phyloP scores from a whole-genome alignment of 139 green algal species.

The Tetraselmis chui region DNA sequence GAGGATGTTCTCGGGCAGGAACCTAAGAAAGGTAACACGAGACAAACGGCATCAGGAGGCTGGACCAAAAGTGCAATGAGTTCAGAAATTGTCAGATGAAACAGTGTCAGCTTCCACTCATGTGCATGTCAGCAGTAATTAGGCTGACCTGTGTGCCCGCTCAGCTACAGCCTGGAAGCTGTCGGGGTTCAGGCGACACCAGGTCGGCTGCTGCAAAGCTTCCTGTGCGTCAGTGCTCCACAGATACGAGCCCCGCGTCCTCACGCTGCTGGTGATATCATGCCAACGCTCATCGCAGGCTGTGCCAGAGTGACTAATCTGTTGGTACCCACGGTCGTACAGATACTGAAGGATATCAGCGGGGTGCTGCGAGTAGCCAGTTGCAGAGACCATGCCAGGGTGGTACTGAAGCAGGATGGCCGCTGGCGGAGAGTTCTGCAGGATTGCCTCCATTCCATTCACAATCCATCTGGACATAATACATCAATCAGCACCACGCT shows the following conservation, averaged over 20 bases:
- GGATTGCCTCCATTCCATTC: conserved; percentile 7
- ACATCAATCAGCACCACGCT: too few species aligned
- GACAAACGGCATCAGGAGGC: background rate
- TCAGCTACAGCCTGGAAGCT: background rate
- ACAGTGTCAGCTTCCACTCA: too few species aligned
- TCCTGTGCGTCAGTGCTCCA: conserved; percentile 3
- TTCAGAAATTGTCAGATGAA: background rate
- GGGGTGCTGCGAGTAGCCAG: conserved; percentile 27
- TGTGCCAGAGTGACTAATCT: conserved; percentile 61
- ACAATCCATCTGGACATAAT: conserved; percentile 20
- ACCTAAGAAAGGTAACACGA: background rate
- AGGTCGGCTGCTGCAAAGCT: conserved; percentile 56
- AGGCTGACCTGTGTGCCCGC: background rate
- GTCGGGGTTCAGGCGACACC: conserved; percentile 62
- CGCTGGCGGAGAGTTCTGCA: conserved; percentile 22
- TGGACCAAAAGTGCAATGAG: background rate
- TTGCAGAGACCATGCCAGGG: conserved; percentile 31
- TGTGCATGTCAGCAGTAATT: too few species aligned
- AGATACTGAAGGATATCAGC: conserved; percentile 45
- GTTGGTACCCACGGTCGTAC: conserved; percentile 56
- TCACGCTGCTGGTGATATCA: conserved; percentile 48
- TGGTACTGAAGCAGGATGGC: conserved; percentile 66
- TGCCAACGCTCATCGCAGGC: conserved; percentile 73
- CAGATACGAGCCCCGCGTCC: background rate
- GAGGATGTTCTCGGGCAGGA: background rate